Conservation (phyloP, 2,329 filamentous ascomycete species). For the Dryadomyces sulphureus region DNA sequence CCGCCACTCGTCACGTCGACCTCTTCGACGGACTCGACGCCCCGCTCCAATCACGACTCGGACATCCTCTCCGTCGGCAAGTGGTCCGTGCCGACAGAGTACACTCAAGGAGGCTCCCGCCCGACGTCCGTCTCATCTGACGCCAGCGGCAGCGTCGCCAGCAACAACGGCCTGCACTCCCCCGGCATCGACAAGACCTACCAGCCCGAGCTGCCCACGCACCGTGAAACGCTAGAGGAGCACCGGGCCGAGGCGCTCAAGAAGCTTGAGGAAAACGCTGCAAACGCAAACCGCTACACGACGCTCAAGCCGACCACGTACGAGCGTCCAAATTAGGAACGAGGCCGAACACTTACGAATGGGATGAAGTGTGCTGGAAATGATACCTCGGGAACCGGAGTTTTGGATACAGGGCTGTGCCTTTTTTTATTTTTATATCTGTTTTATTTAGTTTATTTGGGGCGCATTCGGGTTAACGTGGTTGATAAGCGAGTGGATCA, state of each 20-base stretch:
- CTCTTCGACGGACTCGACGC: conserved; percentile 5
- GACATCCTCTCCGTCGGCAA: conserved; percentile 17
- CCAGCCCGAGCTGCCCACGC: conserved; percentile 28
- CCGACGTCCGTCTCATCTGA: conserved; percentile 22
- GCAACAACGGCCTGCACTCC: conserved; percentile 19
- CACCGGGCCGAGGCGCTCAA: conserved; percentile 15
- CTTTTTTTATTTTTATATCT: too few relatives aligned
- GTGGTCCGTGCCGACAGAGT: conserved; percentile 22
- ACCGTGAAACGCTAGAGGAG: conserved; percentile 32
- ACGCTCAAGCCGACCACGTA: conserved; percentile 27
- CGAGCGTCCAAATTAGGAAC: conserved; percentile 4
- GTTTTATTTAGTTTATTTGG: too few relatives aligned
- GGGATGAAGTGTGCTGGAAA: too few relatives aligned
- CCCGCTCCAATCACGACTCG: conserved; percentile 15
- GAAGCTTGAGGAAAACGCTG: conserved; percentile 13
- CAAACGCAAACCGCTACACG: conserved; percentile 2
- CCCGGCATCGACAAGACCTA: conserved; percentile 26
- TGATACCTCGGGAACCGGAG: too few relatives aligned
- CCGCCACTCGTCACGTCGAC: not conserved
- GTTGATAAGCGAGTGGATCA: too few relatives aligned
- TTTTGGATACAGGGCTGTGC: too few relatives aligned
- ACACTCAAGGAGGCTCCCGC: conserved; percentile 14
- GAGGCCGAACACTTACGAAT: too few relatives aligned
- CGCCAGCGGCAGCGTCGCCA: conserved; percentile 13
- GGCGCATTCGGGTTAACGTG: too few relatives aligned